Evolutionary conservation across 2,329 filamentous ascomycete genomes (phyloP).

Genomic region (Cercospora sesami): DNA sequence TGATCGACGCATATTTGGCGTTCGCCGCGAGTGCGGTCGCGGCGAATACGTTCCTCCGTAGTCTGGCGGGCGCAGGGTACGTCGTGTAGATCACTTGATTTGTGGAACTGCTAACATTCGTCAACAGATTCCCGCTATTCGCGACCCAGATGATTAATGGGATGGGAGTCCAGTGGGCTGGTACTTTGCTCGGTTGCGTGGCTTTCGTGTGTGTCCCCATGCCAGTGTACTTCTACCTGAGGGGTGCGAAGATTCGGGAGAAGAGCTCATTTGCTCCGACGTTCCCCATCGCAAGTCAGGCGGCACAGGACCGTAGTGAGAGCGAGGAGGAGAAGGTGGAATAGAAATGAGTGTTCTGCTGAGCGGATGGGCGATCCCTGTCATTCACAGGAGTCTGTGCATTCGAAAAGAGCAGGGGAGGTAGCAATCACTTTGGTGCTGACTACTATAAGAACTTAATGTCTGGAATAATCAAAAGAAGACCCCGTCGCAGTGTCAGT

Average conservation of each 20-base stretch:
- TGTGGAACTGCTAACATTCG: background rate
- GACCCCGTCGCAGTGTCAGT: background rate
- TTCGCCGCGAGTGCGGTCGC: conserved; percentile 42
- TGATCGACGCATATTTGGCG: conserved; percentile 58
- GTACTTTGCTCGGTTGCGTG: conserved; percentile 49
- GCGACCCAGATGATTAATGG: conserved; percentile 57
- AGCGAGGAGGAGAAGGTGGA: conserved; percentile 20
- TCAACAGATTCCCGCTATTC: conserved; percentile 25
- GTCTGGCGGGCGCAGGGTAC: conserved; percentile 47
- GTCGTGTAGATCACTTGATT: background rate
- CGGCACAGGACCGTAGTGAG: conserved; percentile 19
- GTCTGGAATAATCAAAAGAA: background rate
- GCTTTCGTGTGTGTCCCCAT: conserved; percentile 47
- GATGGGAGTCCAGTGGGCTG: conserved; percentile 52
- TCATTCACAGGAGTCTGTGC: background rate
- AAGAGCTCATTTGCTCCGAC: conserved; percentile 45
- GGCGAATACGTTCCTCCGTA: conserved; percentile 46
- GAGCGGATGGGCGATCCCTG: background rate
- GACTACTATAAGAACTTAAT: background rate
- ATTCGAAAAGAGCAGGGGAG: background rate
- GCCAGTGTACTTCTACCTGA: conserved; percentile 47
- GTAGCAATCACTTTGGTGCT: background rate
- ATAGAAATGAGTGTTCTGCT: background rate
- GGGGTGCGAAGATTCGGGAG: conserved; percentile 45
- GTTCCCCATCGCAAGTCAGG: conserved; percentile 21